A percentile compares a stretch with the other conserved stretches of the same genome.
These are phyloP conservation scores for Solanum sejunctum DNA, from an alignment of 257 asterid genomes.

Conservation along the genomic window DNA sequence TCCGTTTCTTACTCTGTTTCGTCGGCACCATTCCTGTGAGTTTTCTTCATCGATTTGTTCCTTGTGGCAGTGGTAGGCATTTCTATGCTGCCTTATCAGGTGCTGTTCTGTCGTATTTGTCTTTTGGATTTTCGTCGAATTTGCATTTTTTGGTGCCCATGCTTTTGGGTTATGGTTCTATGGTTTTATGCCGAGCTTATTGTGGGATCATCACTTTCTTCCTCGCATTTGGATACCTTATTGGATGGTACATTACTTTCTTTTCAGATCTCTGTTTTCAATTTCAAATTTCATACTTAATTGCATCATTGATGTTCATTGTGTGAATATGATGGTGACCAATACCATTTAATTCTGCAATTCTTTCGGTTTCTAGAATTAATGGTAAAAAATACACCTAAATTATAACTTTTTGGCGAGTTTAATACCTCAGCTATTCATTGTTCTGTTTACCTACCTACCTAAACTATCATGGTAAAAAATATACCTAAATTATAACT, in stretches of 20 bases:
- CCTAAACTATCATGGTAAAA: too few relatives aligned
- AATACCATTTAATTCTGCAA: neutral
- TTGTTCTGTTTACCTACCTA: too few relatives aligned
- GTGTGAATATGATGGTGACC: neutral
- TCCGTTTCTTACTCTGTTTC: neutral
- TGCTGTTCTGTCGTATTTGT: conserved; percentile 52
- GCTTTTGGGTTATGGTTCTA: conserved; percentile 71
- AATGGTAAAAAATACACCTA: too few relatives aligned
- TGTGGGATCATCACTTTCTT: conserved; percentile 71
- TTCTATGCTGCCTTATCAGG: conserved; percentile 71
- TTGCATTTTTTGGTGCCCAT: conserved; percentile 77
- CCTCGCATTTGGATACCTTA: conserved; percentile 77
- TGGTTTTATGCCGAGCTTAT: conserved; percentile 45
- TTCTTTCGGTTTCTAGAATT: neutral
- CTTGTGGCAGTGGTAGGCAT: conserved; percentile 64
- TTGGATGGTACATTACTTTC: conserved; percentile 58
- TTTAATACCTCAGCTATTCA: too few relatives aligned
- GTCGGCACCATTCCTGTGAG: conserved; percentile 58
- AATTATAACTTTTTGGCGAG: too few relatives aligned
- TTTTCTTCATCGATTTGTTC: conserved; percentile 70
- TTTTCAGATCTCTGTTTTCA: neutral
- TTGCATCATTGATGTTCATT: neutral
- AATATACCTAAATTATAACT: too few relatives aligned
- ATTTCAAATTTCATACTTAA: neutral
- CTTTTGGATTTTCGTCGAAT: conserved; percentile 85